A percentile compares a stretch with the other conserved stretches of the same genome.
These are phyloP conservation scores for Aristolochia contorta DNA, from an alignment of 164 flowering plant genomes.

Conservation along the genomic window DNA sequence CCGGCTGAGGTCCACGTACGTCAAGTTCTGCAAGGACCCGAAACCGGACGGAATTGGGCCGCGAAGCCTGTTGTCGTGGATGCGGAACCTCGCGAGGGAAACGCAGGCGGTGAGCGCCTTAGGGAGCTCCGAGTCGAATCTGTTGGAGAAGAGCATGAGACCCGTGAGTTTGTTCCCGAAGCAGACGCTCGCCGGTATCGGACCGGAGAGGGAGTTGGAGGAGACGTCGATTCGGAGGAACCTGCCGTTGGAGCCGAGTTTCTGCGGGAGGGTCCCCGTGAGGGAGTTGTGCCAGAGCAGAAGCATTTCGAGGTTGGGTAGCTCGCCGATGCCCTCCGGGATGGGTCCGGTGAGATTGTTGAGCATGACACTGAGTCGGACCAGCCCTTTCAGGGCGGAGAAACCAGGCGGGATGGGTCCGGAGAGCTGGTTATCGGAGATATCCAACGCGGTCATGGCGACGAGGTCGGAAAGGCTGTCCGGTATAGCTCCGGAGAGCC, in stretches of 20 bases:
- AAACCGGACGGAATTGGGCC: conserved; percentile 73
- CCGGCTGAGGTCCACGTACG: conserved; percentile 58
- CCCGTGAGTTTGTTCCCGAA: conserved; percentile 40
- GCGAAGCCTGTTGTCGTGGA: conserved; percentile 48
- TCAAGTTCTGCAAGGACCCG: conserved; percentile 42
- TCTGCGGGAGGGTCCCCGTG: conserved; percentile 51
- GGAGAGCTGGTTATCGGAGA: conserved; percentile 58
- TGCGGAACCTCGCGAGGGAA: conserved; percentile 44
- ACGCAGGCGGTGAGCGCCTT: conserved; percentile 45
- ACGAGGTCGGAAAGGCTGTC: conserved; percentile 23
- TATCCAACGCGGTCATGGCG: conserved; percentile 42
- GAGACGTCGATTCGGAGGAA: conserved; percentile 59
- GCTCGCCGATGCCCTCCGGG: conserved; percentile 54
- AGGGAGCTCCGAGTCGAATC: conserved; percentile 39
- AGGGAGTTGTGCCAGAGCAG: conserved; percentile 72
- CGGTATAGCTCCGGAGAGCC: conserved; percentile 59
- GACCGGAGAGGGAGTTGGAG: conserved; percentile 57
- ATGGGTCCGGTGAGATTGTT: conserved; percentile 59
- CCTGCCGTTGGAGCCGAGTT: conserved; percentile 54
- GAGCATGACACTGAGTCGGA: conserved; percentile 32
- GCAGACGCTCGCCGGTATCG: conserved; percentile 67
- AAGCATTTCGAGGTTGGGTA: conserved; percentile 49
- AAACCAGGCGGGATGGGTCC: conserved; percentile 52
- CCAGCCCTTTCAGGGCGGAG: conserved; percentile 32
- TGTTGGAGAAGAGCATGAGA: conserved; percentile 73